phyloP scores from a whole-genome alignment of 163 green algal species.

The Trebouxia gelatinosa region DNA sequence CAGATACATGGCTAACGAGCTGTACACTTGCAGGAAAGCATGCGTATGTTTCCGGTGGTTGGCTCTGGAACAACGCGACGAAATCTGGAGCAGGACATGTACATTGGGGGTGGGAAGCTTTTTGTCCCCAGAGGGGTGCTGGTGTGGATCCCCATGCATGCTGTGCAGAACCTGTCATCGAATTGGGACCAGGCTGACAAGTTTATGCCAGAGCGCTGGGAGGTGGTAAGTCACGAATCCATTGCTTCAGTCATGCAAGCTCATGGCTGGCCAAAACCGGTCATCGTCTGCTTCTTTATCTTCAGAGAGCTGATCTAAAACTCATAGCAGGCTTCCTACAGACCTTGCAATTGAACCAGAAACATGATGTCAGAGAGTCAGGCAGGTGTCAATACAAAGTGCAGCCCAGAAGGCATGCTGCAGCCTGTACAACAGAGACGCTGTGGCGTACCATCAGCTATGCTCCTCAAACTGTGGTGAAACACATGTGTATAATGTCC shows the following conservation, averaged over 20 bases:
- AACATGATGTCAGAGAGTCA: too few species aligned
- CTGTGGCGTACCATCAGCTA: too few species aligned
- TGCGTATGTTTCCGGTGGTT: conserved; percentile 46
- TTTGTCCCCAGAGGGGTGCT: conserved; percentile 36
- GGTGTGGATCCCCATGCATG: conserved; percentile 37
- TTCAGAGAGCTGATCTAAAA: too few species aligned
- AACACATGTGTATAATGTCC: too few species aligned
- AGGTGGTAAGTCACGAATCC: not conserved
- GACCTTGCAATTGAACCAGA: too few species aligned
- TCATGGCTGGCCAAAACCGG: not conserved
- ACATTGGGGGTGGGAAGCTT: conserved; percentile 25
- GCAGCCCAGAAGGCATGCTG: too few species aligned
- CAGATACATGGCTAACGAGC: too few species aligned
- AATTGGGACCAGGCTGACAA: conserved; percentile 26
- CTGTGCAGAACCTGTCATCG: conserved; percentile 27
- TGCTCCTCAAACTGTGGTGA: too few species aligned
- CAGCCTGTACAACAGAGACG: too few species aligned
- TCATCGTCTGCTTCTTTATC: not conserved
- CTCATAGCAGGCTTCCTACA: too few species aligned
- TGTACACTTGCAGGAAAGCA: conserved; percentile 49
- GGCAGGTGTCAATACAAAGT: too few species aligned
- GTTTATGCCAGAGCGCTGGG: conserved; percentile 31
- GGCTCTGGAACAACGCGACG: conserved; percentile 33
- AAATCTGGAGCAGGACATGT: conserved; percentile 30
- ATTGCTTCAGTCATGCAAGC: not conserved